Evolutionary conservation across 1,284 basidiomycete species (phyloP), one percentile per base, ranked within the genome.

Genomic region (Puccinia triticina): DNA sequence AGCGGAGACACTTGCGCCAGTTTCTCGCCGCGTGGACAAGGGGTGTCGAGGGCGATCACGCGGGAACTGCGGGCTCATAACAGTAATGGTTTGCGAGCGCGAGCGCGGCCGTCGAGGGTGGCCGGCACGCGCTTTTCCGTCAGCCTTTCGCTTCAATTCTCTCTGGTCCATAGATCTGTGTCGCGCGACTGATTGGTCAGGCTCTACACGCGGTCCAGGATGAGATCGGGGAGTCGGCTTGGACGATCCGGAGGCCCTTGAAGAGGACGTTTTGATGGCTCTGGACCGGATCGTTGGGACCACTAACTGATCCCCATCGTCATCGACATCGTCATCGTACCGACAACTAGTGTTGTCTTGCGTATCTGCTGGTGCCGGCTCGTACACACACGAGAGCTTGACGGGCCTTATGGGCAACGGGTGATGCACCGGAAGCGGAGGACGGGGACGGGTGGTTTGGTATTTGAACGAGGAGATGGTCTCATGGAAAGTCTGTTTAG

Each of bases 381-480:
- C 53, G 48, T 73, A 73, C 29, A 73, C 21, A 29, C 48, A 34
- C 16, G 71, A 53, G 26, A 73, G 32, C 48, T 55, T 73, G 3
- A 73, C 7, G 2, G 71, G 50, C 29, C 40, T 55, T 7, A 29
- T 7, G 48, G 46, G 46, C 2, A 34, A 34, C 7, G 10, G 37
- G 48, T 11, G 50, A 53, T 3, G 48, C 48, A 53, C 48, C 12
- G 29, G 71, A 34, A 8, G 46, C 21, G 53, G 48, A 5, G n/a
- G 46, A 29, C 43, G 43, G 43, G 43, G 18, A 29, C n/a, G 43
- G 10, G 43, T 18, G 21, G 66, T 26, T 26, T 69, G 46, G 29
- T 32, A 55, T 73, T 73, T 73, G 48, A 73, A 73, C 34, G 34
- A 23, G 46, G 71, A 53, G 29, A 73, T 55, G 26, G 71, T 26